These are phyloP conservation scores for Stellera chamaejasme DNA, from an alignment of 345 rosid species.

Conservation along the genomic window DNA sequence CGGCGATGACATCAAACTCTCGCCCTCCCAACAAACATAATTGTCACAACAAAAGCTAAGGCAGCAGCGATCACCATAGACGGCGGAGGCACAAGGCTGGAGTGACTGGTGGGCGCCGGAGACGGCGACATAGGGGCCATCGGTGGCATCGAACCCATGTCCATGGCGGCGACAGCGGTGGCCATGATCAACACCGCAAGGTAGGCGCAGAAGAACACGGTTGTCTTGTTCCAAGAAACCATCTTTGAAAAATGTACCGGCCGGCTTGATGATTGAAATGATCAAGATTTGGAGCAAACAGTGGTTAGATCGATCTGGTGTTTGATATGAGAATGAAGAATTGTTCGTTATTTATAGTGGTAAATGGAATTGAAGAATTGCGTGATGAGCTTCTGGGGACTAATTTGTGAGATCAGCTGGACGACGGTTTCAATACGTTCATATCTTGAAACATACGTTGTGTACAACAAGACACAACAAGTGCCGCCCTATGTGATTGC, in stretches of 20 bases:
- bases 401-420: too few species aligned
- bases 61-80: neutral
- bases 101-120: neutral
- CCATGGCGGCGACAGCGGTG: neutral
- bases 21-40: neutral
- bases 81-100: neutral
- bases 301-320: too few species aligned
- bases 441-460: slow-evolving; percentile 13
- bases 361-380: neutral
- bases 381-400: too few species aligned
- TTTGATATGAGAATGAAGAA: too few species aligned
- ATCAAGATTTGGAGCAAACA: too few species aligned
- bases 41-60: neutral
- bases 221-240: neutral
- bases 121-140: neutral
- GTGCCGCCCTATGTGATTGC: too few species aligned
- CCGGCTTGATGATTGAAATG: neutral
- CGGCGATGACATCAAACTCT: neutral
- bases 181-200: neutral
- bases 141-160: neutral
- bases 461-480: too few species aligned
- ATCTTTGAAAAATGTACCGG: neutral
- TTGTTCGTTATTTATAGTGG: neutral
- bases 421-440: slow-evolving; percentile 2
- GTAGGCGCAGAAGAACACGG: neutral